Conservation (phyloP, 768 basidiomycete genomes). For the Boletus coccyginus region DNA sequence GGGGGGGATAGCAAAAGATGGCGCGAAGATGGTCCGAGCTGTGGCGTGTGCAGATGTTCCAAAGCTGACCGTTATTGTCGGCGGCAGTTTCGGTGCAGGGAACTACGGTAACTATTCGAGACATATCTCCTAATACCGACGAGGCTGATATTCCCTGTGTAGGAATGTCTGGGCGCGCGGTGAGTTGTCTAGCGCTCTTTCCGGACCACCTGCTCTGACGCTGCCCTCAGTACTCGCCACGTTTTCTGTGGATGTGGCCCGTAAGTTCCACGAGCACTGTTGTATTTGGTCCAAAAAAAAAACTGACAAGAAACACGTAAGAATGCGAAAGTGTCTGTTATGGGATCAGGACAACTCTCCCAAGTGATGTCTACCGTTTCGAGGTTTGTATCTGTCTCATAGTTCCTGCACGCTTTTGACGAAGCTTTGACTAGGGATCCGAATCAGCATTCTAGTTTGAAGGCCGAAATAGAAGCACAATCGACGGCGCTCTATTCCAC, state of each 20-base stretch:
- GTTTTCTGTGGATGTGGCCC: constrained; percentile 99
- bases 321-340: constrained; percentile 93
- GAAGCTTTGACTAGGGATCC: constrained; percentile 56
- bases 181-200: constrained; percentile 40
- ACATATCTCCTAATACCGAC: constrained; percentile 2
- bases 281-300: constrained; percentile 5
- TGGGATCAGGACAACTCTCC: constrained; percentile 92
- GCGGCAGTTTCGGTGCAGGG: constrained; percentile 92
- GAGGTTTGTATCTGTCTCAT: constrained; percentile 45
- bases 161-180: constrained; percentile 93
- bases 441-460: constrained; percentile 67
- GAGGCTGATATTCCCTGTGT: constrained; percentile 12
- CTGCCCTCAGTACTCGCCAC: constrained; percentile 72
- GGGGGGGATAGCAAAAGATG: constrained; percentile 93
- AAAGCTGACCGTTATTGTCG: constrained; percentile 89
- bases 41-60: constrained; percentile 93
- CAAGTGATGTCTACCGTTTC: constrained; percentile 92
- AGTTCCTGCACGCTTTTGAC: neutral
- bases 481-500: constrained; percentile 86
- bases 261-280: constrained; percentile 41
- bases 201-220: constrained; percentile 2
- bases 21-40: constrained; percentile 95
- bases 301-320: constrained; percentile 26
- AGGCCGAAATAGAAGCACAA: constrained; percentile 83
- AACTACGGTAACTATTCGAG: constrained; percentile 69